Evolutionary conservation across 2,329 filamentous ascomycete species (phyloP), one percentile per base, ranked within the genome.

Genomic region (Microsporum audouinii): DNA sequence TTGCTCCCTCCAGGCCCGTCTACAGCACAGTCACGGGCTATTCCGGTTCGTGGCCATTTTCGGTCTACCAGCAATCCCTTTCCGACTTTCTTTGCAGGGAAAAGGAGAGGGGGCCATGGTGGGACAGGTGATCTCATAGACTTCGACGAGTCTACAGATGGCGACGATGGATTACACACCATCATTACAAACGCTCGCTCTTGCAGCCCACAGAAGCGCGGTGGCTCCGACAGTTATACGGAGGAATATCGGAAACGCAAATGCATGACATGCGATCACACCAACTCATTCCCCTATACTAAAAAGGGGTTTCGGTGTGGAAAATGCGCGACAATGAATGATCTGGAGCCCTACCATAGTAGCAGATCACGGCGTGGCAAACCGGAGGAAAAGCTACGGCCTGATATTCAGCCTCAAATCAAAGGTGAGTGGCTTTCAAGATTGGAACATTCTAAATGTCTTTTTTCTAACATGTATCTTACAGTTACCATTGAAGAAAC

Each of bases 181-280:
- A 41, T 36, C 12, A 47, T 61, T 39, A 45, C 58, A 7, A 47
- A 31, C 41, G 45, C 59, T n/a, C 64, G 72, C 49, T 72, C 72
- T 38, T 66, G 66, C 58, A 76, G 71, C 64, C 74, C 74, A 62
- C 73, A 75, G 68, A 72, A 78, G 67, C 70, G 69, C 60, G 55
- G 62, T 59, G 56, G 64, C 29, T 68, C 68, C 43, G 64, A 69
- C 60, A 71, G 73, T n/a, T 70, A 76, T 23, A 77, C 79, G 65
- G 83, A 80, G 66, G 84, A 89, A 66, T 83, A 87, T 68, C 78
- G 80, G 33, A 86, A 84, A 36, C 88, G 89, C 27, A 85, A 84
- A 67, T 96, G 91, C 71, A 91, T 92, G 83, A 91, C 90, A 38
- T 96, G 91, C 72, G 88, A 87, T 68, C 88, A 87, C 60, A 83